Base-by-base conservation (phyloP, 441 rosid genomes). In the Dalechampia spathulata region DNA sequence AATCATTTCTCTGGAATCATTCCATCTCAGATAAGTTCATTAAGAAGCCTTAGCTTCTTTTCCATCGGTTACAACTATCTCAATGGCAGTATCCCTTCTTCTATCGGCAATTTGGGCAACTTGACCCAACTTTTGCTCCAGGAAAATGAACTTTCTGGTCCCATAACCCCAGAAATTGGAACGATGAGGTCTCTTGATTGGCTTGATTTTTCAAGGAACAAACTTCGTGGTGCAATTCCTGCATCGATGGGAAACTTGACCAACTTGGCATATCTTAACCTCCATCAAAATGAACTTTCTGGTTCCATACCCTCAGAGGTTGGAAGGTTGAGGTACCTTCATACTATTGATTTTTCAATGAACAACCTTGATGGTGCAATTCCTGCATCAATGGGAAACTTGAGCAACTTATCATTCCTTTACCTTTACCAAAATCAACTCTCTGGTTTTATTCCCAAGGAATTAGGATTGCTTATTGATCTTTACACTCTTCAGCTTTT, bases 171-270 rank as follows among this genome's bases (percentile, higher is more conserved):
- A n/a, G n/a, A n/a, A n/a, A n/a, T n/a, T n/a, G n/a, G n/a, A n/a
- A n/a, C n/a, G n/a, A n/a, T n/a, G n/a, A n/a, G n/a, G n/a, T n/a
- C n/a, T n/a, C n/a, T n/a, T n/a, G n/a, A n/a, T n/a, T n/a, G n/a
- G n/a, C n/a, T n/a, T n/a, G n/a, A n/a, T n/a, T n/a, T n/a, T n/a
- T n/a, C n/a, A n/a, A n/a, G n/a, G n/a, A n/a, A n/a, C n/a, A n/a
- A n/a, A n/a, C n/a, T n/a, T n/a, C n/a, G n/a, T n/a, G n/a, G n/a
- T n/a, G n/a, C n/a, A n/a, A n/a, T n/a, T n/a, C n/a, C n/a, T n/a
- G 6, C 49, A 17, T 66, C 73, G 2, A n/a, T 77, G 1, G 70
- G 74, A 10, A 61, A 66, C 32, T 23, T 72, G 48, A 72, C 39
- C 6, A 61, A 5, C 32, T 39, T 74, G 0, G 1, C 7, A 0